Evolutionary conservation across 495 filamentous ascomycete genomes (phyloP).

Genomic region (Aspergillus kassunensis): DNA sequence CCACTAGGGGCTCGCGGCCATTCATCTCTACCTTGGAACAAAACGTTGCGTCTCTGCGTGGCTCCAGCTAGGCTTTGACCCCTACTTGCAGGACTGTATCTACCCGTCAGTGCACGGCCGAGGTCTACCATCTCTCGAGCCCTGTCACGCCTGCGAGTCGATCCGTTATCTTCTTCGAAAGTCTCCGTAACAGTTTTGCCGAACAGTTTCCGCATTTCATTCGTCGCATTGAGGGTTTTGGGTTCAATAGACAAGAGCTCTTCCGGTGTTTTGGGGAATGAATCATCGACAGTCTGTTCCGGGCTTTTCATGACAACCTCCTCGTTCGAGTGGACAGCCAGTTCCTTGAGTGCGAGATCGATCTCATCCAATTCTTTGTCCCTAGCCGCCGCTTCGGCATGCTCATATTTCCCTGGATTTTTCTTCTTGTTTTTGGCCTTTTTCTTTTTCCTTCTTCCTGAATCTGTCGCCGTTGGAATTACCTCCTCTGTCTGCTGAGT

Average conservation of each 20-base stretch:
- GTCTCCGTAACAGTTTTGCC: conserved; percentile 72
- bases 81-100: conserved; percentile 51
- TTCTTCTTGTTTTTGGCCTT: conserved; percentile 50
- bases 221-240: conserved; percentile 74
- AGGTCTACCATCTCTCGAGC: conserved; percentile 59
- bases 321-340: conserved; percentile 39
- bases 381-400: conserved; percentile 15
- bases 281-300: conserved; percentile 38
- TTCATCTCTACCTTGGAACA: conserved; percentile 84
- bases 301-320: conserved; percentile 18
- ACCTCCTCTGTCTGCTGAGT: conserved; percentile 26
- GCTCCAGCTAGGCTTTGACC: conserved; percentile 64
- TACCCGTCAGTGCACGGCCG: conserved; percentile 64
- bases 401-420: conserved; percentile 18
- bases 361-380: conserved; percentile 69
- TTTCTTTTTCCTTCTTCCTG: conserved; percentile 39
- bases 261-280: conserved; percentile 38
- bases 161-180: conserved; percentile 50
- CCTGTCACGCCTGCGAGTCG: conserved; percentile 50
- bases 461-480: conserved; percentile 16
- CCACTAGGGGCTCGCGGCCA: conserved; percentile 81
- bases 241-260: conserved; percentile 72
- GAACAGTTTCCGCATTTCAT: conserved; percentile 94
- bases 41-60: conserved; percentile 68
- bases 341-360: conserved; percentile 67